Evolutionary conservation across 495 filamentous ascomycete genomes (phyloP).

Genomic region (Delitschia confertaspora): DNA sequence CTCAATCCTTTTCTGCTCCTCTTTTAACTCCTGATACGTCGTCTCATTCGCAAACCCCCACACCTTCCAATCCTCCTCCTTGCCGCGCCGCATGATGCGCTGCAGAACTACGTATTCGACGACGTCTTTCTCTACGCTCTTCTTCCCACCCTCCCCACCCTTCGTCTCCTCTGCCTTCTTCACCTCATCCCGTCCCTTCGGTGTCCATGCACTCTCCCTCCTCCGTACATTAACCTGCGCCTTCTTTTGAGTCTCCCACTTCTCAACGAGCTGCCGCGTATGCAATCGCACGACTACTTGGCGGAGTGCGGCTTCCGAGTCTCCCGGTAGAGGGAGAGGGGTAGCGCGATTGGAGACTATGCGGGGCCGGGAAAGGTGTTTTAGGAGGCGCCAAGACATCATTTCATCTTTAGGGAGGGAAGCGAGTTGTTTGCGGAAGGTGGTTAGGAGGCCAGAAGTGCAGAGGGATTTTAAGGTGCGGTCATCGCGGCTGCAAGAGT

Average conservation of each 20-base stretch:
- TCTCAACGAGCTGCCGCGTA: slow-evolving; percentile 47
- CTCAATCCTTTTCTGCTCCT: slow-evolving; percentile 13
- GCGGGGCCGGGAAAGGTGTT: neutral
- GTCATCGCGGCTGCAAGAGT: neutral
- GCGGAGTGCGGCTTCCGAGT: slow-evolving; percentile 42
- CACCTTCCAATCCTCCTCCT: slow-evolving; percentile 59
- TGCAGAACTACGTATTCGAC: slow-evolving; percentile 76
- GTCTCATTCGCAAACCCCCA: slow-evolving; percentile 63
- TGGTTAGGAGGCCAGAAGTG: neutral
- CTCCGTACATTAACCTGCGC: neutral
- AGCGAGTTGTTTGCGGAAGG: neutral
- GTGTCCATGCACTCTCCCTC: neutral
- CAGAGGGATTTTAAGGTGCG: neutral
- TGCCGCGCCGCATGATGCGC: slow-evolving; percentile 46
- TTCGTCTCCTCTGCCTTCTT: slow-evolving; percentile 1
- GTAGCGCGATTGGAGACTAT: slow-evolving; percentile 45
- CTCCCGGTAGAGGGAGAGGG: slow-evolving; percentile 34
- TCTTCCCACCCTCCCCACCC: slow-evolving; percentile 15
- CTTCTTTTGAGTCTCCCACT: slow-evolving; percentile 3
- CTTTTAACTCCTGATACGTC: slow-evolving; percentile 38
- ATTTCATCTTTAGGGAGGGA: neutral
- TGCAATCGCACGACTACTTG: slow-evolving; percentile 63
- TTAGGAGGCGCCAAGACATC: neutral
- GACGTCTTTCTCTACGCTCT: slow-evolving; percentile 46
- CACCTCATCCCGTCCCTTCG: neutral